These are phyloP conservation scores for Erysimum pusillum DNA, from an alignment of 441 rosid species.

Conservation along the genomic window DNA sequence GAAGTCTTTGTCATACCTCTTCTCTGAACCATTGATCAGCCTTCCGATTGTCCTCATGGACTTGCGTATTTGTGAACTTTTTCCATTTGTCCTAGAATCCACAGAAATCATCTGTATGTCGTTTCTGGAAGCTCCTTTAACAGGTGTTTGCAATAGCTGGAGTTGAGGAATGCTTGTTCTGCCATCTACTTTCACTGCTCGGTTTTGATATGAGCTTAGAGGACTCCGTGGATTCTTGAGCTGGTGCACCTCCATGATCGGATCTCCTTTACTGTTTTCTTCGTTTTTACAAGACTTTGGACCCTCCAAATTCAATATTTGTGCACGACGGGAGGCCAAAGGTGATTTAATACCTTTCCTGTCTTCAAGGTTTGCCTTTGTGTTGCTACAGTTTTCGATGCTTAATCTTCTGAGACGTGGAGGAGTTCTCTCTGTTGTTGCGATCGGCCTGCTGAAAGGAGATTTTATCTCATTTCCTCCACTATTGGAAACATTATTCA, in stretches of 20 bases:
- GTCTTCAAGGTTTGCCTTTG: constrained; percentile 57
- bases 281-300: constrained; percentile 53
- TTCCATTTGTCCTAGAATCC: constrained; percentile 62
- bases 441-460: constrained; percentile 51
- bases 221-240: constrained; percentile 68
- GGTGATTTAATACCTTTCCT: constrained; percentile 64
- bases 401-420: constrained; percentile 61
- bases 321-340: constrained; percentile 52
- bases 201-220: constrained; percentile 54
- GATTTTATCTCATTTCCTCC: constrained; percentile 56
- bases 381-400: constrained; percentile 66
- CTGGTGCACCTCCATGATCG: constrained; percentile 47
- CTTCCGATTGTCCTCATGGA: constrained; percentile 87
- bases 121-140: constrained; percentile 51
- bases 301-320: constrained; percentile 78
- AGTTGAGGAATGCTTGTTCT: constrained; percentile 60
- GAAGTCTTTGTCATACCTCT: constrained; percentile 58
- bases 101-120: constrained; percentile 57
- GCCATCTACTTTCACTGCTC: constrained; percentile 51
- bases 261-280: constrained; percentile 47
- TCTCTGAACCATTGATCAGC: constrained; percentile 87
- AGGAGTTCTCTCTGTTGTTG: constrained; percentile 54
- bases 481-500: constrained; percentile 45
- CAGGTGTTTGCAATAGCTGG: constrained; percentile 69
- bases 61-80: constrained; percentile 81